Evolutionary conservation across 2,329 filamentous ascomycete genomes (phyloP), one percentile per base, ranked within the genome.

Genomic region (Leptographium flavum): DNA sequence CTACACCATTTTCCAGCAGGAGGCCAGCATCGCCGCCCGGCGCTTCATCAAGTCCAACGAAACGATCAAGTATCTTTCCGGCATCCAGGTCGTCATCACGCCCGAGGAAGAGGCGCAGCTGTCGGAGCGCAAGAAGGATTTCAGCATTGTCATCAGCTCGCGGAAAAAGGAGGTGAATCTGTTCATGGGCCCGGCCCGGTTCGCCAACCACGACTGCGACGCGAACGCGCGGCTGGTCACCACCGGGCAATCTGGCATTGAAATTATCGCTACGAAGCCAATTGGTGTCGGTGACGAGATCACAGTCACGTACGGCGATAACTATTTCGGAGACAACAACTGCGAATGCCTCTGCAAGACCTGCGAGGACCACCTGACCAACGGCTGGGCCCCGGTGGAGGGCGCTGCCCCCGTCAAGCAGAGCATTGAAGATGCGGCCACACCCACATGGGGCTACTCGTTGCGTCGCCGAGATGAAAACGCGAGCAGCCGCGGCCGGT

Each of bases 131-230:
- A 83, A 92, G 58, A 88, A 90, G 57, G 92, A 98, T 59, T 98
- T 98, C 60, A 95, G 88, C 60, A 88, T 98, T 51, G 88, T 98
- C 28, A 84, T 95, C 57, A 94, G 88, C 50, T 90, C 87, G 53
- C 76, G 92, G 47, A 90, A 84, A 63, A 95, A 94, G 64, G 82
- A 82, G 49, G 83, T 88, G 27, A 94, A 86, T 43, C 68, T 98
- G 36, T 96, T 98, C 59, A 80, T 98, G 59, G 92, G 92, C 0
- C 93, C 92, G 8, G 92, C 92, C 30, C 80, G 92, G 42, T 96
- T 98, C 60, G 87, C 92, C 23, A 98, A 98, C 58, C 92, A 98
- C 63, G 92, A 98, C 61, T 98, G 92, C 64, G 75, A 83, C 53
- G 87, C 92, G 28, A 98, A 96, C 65, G 88, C 88, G 9, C 77